Evolutionary conservation across 2,329 filamentous ascomycete species (phyloP), one percentile per base, ranked within the genome.

Genomic region (Pleurostoma richardsiae): DNA sequence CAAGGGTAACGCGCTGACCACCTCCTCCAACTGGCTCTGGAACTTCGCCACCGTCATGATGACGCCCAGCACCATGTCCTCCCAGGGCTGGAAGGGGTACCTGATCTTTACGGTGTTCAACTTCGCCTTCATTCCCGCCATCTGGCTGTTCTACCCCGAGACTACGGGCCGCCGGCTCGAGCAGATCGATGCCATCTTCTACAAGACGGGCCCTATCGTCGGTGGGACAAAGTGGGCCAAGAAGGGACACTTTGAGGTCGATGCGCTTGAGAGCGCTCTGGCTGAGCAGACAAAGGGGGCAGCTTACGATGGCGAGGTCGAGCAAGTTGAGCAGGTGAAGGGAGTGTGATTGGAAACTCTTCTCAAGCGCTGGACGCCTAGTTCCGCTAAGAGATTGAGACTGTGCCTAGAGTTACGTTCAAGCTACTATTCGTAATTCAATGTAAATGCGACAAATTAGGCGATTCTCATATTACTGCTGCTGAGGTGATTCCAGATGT

Each of bases 21-120:
- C 49, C 6, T 49, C 49, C 26, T 52, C 48, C 26, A 55, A 55
- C 30, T 56, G 54, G 55, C 44, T 53, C 33, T 52, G 45, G 45
- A 57, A 55, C 40, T 56, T 57, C 27, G 44, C 45, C 5, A 51
- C 46, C 3, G 55, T 56, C 27, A 53, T 52, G 52, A 54, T 56
- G 10, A 56, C 54, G 19, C 55, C 55, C 1, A 48, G 47, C 4
- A 44, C 48, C 5, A 57, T 56, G 40, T 45, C 43, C 10, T 29
- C 48, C 29, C 45, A 49, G 28, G 50, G 50, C 7, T 58, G 53
- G 50, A 52, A 53, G 43, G 47, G 40, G 4, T 58, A 58, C 31
- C 10, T 58, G 41, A 52, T 57, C 28, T 57, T 53, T 26, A 49
- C 52, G n/a, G 44, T 58, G 11, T 49, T 56, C 43, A 57, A 58